phyloP scores from a whole-genome alignment of 768 basidiomycete species.

The Sporobolomyces pararoseus region DNA sequence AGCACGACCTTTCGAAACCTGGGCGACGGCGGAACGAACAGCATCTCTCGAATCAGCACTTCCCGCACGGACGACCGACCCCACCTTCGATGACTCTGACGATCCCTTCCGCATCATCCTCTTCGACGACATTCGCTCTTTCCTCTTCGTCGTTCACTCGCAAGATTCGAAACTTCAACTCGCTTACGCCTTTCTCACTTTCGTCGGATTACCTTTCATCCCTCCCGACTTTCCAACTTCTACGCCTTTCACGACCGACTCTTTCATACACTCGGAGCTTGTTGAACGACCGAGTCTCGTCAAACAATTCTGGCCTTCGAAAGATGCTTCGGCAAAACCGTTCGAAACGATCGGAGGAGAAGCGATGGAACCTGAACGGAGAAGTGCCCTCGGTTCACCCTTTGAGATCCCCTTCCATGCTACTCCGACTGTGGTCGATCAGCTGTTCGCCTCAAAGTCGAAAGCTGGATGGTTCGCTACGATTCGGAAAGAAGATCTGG shows the following conservation, averaged over 20 bases:
- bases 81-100: constrained; percentile 47
- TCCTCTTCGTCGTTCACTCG: constrained; percentile 48
- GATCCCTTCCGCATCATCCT: constrained; percentile 51
- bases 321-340: constrained; percentile 10
- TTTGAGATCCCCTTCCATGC: constrained; percentile 46
- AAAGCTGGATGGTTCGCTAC: constrained; percentile 44
- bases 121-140: constrained; percentile 49
- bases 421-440: constrained; percentile 43
- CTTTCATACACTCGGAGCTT: constrained; percentile 46
- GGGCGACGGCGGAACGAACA: constrained; percentile 46
- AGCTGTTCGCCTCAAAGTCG: constrained; percentile 37
- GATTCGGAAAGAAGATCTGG: constrained; percentile 39
- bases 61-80: constrained; percentile 46
- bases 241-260: constrained; percentile 47
- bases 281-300: constrained; percentile 27
- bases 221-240: constrained; percentile 49
- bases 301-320: constrained; percentile 39
- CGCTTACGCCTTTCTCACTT: constrained; percentile 50
- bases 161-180: constrained; percentile 48
- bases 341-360: constrained; percentile 48
- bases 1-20: constrained; percentile 46
- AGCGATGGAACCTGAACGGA: constrained; percentile 48
- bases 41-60: constrained; percentile 21
- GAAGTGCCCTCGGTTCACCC: constrained; percentile 39
- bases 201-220: constrained; percentile 49